A percentile compares a stretch with the other conserved stretches of the same genome.
Conservation (phyloP, 2,329 filamentous ascomycete genomes). For the Colletotrichum horii region DNA sequence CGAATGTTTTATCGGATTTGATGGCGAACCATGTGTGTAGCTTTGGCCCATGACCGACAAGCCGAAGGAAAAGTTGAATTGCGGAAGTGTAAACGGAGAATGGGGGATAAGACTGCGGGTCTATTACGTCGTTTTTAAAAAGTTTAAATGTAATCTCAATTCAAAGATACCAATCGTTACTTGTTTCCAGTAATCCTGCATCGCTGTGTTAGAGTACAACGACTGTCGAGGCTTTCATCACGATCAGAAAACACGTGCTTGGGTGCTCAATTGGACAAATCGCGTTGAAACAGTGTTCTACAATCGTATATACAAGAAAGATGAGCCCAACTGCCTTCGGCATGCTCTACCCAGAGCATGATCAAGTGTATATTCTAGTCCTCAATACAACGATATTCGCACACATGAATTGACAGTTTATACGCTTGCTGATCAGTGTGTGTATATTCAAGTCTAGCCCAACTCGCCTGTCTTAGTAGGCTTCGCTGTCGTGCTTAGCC, state of each 20-base stretch:
- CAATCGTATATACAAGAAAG: conserved; percentile 9
- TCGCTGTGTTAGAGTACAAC: neutral
- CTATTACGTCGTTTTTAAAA: neutral
- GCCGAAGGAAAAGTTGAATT: neutral
- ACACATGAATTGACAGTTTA: neutral
- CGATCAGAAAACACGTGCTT: neutral
- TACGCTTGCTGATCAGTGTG: conserved; percentile 9
- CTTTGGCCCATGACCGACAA: neutral
- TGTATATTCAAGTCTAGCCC: conserved; percentile 3
- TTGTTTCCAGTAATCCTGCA: neutral
- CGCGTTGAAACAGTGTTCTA: neutral
- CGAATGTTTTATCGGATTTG: neutral
- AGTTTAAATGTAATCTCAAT: neutral
- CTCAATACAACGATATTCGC: neutral
- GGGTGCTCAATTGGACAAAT: neutral
- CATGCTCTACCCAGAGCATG: neutral
- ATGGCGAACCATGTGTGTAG: neutral
- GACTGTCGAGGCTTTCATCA: neutral
- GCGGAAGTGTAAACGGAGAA: neutral
- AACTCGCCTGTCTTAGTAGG: neutral
- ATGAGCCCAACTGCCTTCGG: neutral
- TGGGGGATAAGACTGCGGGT: neutral
- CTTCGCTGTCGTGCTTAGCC: neutral
- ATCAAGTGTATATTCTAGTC: neutral
- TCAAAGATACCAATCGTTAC: neutral